phyloP scores from a whole-genome alignment of 352 stramenopile genomes.

The Globisporangium mamillatum region DNA sequence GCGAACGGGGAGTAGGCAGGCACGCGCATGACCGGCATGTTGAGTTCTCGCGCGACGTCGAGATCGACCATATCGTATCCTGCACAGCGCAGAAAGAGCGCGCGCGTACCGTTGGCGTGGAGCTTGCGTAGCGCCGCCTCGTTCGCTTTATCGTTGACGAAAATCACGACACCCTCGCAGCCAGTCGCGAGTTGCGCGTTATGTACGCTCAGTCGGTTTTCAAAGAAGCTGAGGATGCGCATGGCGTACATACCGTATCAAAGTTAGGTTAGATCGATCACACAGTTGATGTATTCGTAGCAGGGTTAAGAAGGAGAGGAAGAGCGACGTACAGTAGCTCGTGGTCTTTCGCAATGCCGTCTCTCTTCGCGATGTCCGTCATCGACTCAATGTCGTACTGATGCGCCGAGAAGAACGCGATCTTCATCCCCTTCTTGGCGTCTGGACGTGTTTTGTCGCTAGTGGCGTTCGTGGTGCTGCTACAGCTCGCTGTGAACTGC shows the following conservation, averaged over 20 bases:
- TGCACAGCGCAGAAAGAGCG: constrained; percentile 77
- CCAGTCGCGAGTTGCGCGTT: constrained; percentile 51
- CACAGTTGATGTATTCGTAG: not conserved
- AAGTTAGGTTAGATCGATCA: not conserved
- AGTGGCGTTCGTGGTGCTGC: not conserved
- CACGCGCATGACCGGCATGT: not conserved
- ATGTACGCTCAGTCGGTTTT: constrained; percentile 41
- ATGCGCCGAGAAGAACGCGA: constrained; percentile 78
- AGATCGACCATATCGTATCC: constrained; percentile 18
- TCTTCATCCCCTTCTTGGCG: constrained; percentile 38
- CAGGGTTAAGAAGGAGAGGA: constrained; percentile 1
- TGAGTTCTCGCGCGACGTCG: not conserved
- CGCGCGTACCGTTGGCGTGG: constrained; percentile 42
- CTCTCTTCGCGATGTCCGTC: constrained; percentile 34
- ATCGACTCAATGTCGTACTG: constrained; percentile 72
- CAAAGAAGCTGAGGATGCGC: constrained; percentile 39
- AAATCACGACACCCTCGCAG: constrained; percentile 72
- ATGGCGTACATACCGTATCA: not conserved
- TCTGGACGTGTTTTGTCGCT: constrained; percentile 1
- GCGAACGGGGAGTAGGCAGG: not conserved
- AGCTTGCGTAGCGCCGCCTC: constrained; percentile 54
- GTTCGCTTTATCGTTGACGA: constrained; percentile 85
- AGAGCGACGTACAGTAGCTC: constrained; percentile 43
- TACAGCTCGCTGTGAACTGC: not conserved
- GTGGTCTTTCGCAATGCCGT: constrained; percentile 40